Evolutionary conservation across 768 basidiomycete species (phyloP), one percentile per base, ranked within the genome.

Genomic region (Amanita molliuscula): DNA sequence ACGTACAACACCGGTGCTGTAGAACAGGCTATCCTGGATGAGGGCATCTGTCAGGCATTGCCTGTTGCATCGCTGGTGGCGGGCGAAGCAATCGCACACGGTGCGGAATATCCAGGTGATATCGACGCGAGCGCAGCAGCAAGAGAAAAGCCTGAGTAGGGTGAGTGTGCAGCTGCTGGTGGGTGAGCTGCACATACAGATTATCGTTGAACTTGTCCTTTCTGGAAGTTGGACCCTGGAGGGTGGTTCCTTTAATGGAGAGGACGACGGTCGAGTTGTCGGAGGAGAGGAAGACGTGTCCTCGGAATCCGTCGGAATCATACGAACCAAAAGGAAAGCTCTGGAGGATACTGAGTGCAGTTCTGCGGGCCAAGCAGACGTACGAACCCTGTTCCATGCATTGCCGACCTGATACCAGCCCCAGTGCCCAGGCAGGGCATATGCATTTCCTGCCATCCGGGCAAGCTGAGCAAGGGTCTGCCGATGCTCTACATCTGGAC

Each of bases 201-300:
- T 90, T 90, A 65, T 96, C 94, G 64, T 97, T 97, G 61, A 83
- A 83, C 67, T 91, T 94, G 67, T 98, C 95, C 59, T 85, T 81
- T 69, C 79, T 87, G 45, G 88, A 87, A 10, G 95, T 95, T 11
- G 84, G 81, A 2, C 92, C 92, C 54, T 78, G 76, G 0, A 93
- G 64, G 0, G 89, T 90, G 0, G 94, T 98, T 3, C 76, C 76
- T 60, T 98, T 98, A 65, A 98, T 88, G 38, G 90, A 78, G 26
- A 98, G 75, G 8, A 98, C 76, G 52, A 91, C 74, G 0, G 89
- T 94, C 8, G 80, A 74, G 61, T 95, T 92, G 61, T 83, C 80
- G 9, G 76, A 73, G 10, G 84, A 80, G 36, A 82, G 69, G 59
- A 95, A 95, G 43, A 95, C 84, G 60, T 93, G 92, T 4, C 93